Evolutionary conservation across 1,284 basidiomycete genomes (phyloP), one percentile per base, ranked within the genome.

Genomic region (Fomes fomentarius): DNA sequence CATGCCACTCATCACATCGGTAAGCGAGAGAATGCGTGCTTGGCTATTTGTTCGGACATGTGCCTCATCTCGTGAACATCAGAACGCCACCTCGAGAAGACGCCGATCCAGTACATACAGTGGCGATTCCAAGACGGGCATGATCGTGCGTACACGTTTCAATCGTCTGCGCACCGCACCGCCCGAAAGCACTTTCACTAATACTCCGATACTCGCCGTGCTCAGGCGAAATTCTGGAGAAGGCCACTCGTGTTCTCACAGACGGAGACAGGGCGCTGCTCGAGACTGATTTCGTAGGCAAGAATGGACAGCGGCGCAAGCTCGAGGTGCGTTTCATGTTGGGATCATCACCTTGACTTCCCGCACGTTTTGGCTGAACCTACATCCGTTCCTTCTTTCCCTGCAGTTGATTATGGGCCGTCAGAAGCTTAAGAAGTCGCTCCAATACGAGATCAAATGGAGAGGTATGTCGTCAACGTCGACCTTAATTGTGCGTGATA

Each of bases 51-150:
- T 30, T 46, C 31, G 12, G n/a, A 12, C 19, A 30, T 22, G 40
- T 17, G 34, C 24, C 21, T 56, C 38, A 47, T 31, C 34, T 31
- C 40, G 56, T 35, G 21, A 31, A 40, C 30, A 67, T 26, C 60
- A 91, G 94, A 97, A 72, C 86, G 85, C 67, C 94, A 98, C 76
- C 72, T 97, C 42, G 94, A 96, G 74, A 96, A 97, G 77, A 96
- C 94, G 9, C 93, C 95, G 19, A 93, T 96, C 56, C 89, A 90
- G 57, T 98, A 98, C 70, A 97, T 98, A 66, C 94, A 96, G 75
- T 99, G 96, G 96, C 91, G 96, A 67, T 99, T 96, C 85, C 96
- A 98, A 74, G 96, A 98, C 72, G 97, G 96, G 44, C 93, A 97
- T 74, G 96, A 99, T 80, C 91, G 96, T 87, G 80, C 62, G 87